phyloP scores from a whole-genome alignment of 495 filamentous ascomycete genomes.

The Penicillium crystallinum region DNA sequence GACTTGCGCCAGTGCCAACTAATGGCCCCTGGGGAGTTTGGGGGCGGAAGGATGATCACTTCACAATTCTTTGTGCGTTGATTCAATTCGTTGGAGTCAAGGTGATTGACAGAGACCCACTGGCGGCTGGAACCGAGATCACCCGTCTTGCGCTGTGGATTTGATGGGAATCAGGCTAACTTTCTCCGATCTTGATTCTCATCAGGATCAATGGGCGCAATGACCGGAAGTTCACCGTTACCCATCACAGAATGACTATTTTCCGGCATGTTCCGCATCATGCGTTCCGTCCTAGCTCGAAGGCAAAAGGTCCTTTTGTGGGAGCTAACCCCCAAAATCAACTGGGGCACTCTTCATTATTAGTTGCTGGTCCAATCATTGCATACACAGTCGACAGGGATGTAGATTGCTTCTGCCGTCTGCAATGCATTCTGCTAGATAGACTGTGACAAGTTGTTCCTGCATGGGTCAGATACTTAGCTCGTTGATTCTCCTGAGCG shows the following conservation, averaged over 20 bases:
- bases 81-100: too few species aligned
- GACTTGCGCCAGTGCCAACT: neutral
- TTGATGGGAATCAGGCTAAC: neutral
- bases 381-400: neutral
- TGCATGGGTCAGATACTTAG: neutral
- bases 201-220: neutral
- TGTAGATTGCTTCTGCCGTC: neutral
- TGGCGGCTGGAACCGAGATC: too few species aligned
- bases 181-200: neutral
- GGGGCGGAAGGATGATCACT: too few species aligned
- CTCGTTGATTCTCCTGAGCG: neutral
- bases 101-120: neutral
- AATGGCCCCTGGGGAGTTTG: neutral
- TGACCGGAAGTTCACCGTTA: too few species aligned
- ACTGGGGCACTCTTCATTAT: neutral
- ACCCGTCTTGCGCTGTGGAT: neutral
- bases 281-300: too few species aligned
- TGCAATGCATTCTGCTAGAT: neutral
- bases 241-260: too few species aligned
- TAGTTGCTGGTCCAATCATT: neutral
- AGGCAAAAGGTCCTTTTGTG: neutral
- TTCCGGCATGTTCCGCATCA: too few species aligned
- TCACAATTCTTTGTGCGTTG: too few species aligned
- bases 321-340: neutral
- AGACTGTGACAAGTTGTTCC: neutral